phyloP scores from a whole-genome alignment of 1,139 yeast species.

The Blastobotrys persicus region DNA sequence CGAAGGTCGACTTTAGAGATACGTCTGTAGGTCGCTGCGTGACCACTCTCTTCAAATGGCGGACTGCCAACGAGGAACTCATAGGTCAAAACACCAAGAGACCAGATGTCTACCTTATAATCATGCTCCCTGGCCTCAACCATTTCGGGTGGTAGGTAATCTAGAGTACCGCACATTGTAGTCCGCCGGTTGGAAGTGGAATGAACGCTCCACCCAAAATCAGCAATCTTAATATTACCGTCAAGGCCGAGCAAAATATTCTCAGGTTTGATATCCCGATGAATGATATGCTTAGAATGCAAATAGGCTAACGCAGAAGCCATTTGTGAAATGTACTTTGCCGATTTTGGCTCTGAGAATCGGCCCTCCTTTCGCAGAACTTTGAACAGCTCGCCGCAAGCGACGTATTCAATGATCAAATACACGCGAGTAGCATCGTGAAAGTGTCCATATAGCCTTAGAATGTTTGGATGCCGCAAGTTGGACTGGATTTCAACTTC shows the following conservation, averaged over 20 bases:
- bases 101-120: constrained; percentile 84
- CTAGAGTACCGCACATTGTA: constrained; percentile 93
- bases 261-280: constrained; percentile 91
- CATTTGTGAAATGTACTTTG: constrained; percentile 75
- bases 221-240: constrained; percentile 76
- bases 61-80: constrained; percentile 88
- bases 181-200: constrained; percentile 55
- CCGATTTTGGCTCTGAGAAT: constrained; percentile 69
- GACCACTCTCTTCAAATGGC: constrained; percentile 78
- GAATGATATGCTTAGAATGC: constrained; percentile 77
- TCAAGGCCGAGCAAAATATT: constrained; percentile 74
- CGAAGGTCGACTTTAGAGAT: constrained; percentile 73
- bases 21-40: constrained; percentile 72
- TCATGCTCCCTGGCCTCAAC: constrained; percentile 82
- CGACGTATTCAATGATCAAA: constrained; percentile 77
- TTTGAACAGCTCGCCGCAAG: constrained; percentile 84
- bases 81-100: constrained; percentile 81
- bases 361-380: constrained; percentile 61
- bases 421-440: constrained; percentile 78
- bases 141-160: constrained; percentile 94
- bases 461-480: constrained; percentile 68
- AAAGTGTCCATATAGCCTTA: constrained; percentile 83
- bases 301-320: constrained; percentile 74
- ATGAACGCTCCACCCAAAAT: constrained; percentile 95
- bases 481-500: constrained; percentile 89